phyloP scores from a whole-genome alignment of 2,329 filamentous ascomycete genomes.

The Scytalidium lignicola region DNA sequence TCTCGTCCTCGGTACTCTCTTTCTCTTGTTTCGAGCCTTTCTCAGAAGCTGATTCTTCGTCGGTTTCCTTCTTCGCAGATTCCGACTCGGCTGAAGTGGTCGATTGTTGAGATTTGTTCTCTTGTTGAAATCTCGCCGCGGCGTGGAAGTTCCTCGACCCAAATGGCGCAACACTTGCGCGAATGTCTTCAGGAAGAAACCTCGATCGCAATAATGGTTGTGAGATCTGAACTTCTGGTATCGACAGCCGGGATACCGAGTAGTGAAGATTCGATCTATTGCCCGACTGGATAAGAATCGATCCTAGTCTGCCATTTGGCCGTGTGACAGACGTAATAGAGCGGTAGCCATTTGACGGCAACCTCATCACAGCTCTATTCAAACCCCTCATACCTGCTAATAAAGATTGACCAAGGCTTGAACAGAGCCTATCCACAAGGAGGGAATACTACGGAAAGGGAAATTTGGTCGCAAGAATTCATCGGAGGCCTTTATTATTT shows the following conservation, averaged over 20 bases:
- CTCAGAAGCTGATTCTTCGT: constrained; percentile 20
- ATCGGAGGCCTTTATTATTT: constrained; percentile 19
- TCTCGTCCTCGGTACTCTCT: constrained; percentile 28
- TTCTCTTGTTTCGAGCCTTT: constrained; percentile 17
- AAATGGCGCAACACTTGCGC: constrained; percentile 5
- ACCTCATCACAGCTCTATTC: not conserved
- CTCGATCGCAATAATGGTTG: constrained; percentile 24
- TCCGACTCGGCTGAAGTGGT: constrained; percentile 7
- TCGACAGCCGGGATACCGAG: not conserved
- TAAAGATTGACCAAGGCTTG: constrained; percentile 4
- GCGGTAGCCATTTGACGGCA: not conserved
- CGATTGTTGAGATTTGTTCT: constrained; percentile 13
- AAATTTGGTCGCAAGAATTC: constrained; percentile 13
- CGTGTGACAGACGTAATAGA: not conserved
- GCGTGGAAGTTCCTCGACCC: constrained; percentile 20
- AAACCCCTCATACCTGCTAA: not conserved
- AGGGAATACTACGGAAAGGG: constrained; percentile 10
- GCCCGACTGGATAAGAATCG: not conserved
- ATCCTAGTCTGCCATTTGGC: not conserved
- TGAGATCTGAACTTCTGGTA: not conserved
- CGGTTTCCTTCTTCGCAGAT: constrained; percentile 15
- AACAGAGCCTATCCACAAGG: constrained; percentile 5
- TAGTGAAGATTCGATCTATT: not conserved
- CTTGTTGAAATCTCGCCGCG: constrained; percentile 17
- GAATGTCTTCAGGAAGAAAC: constrained; percentile 31